These are phyloP conservation scores for Nakazawaea wyomingensis DNA, from an alignment of 805 yeast genomes.

Conservation along the genomic window DNA sequence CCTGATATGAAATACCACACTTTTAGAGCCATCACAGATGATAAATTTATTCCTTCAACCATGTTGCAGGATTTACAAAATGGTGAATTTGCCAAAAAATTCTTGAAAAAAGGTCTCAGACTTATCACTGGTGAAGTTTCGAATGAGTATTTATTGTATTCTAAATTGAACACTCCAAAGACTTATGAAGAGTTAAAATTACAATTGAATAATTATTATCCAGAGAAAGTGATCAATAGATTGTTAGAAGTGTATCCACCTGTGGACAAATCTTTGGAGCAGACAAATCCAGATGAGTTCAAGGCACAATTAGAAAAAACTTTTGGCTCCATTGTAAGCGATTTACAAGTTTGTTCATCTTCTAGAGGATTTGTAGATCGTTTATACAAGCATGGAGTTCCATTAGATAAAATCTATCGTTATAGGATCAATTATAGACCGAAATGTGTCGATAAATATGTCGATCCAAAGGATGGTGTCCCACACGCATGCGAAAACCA, in stretches of 20 bases:
- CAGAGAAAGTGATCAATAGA: constrained; percentile 25
- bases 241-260: constrained; percentile 16
- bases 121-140: constrained; percentile 31
- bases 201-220: constrained; percentile 33
- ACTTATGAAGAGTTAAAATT: constrained; percentile 25
- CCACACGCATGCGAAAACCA: constrained; percentile 15
- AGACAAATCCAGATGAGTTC: constrained; percentile 16
- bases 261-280: constrained; percentile 10
- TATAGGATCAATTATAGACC: constrained; percentile 15
- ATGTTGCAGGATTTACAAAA: constrained; percentile 28
- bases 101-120: constrained; percentile 19
- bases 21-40: constrained; percentile 39
- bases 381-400: constrained; percentile 17
- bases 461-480: constrained; percentile 13
- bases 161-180: constrained; percentile 27
- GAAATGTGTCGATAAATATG: constrained; percentile 10
- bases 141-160: constrained; percentile 29
- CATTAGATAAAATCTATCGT: constrained; percentile 13
- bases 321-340: constrained; percentile 32
- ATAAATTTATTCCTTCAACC: constrained; percentile 27
- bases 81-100: constrained; percentile 25
- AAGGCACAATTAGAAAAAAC: constrained; percentile 19
- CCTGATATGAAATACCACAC: constrained; percentile 25
- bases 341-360: constrained; percentile 35
- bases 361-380: constrained; percentile 30